phyloP scores from a whole-genome alignment of 305 asterid genomes.

The Petunia hybrid region DNA sequence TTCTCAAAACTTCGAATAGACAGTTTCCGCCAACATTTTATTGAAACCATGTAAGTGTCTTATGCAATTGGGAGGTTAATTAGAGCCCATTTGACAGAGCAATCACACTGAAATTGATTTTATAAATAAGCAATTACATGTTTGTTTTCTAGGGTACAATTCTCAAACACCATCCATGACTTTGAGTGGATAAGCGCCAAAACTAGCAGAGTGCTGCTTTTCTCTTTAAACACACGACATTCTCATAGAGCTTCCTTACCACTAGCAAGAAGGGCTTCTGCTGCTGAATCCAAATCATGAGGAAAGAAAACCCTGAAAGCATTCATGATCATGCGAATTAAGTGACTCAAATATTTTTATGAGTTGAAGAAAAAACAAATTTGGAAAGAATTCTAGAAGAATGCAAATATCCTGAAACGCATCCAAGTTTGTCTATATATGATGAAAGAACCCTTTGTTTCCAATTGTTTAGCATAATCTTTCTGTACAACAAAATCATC shows the following conservation, averaged over 20 bases:
- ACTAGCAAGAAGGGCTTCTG: constrained; percentile 77
- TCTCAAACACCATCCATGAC: neutral
- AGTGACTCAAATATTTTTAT: neutral
- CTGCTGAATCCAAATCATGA: constrained; percentile 84
- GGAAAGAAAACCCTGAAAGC: constrained; percentile 87
- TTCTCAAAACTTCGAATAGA: too few species aligned
- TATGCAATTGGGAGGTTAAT: too few species aligned
- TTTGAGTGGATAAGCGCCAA: neutral
- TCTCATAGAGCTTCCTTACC: constrained; percentile 43
- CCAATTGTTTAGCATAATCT: constrained; percentile 16
- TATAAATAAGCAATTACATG: too few species aligned
- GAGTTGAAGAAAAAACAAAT: neutral
- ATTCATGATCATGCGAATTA: constrained; percentile 3
- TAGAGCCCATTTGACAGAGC: too few species aligned
- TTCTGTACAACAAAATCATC: neutral
- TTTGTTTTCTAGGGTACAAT: neutral
- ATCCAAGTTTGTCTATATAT: neutral
- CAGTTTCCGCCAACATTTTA: too few species aligned
- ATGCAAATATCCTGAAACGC: neutral
- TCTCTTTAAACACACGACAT: neutral
- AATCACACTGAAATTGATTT: too few species aligned
- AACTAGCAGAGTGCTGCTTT: neutral
- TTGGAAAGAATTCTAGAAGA: neutral
- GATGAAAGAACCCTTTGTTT: neutral
- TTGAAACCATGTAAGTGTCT: too few species aligned